A percentile compares a stretch with the other conserved stretches of the same genome.
phyloP scores from a whole-genome alignment of 129 eudicot species.

The Lactuca saligna region DNA sequence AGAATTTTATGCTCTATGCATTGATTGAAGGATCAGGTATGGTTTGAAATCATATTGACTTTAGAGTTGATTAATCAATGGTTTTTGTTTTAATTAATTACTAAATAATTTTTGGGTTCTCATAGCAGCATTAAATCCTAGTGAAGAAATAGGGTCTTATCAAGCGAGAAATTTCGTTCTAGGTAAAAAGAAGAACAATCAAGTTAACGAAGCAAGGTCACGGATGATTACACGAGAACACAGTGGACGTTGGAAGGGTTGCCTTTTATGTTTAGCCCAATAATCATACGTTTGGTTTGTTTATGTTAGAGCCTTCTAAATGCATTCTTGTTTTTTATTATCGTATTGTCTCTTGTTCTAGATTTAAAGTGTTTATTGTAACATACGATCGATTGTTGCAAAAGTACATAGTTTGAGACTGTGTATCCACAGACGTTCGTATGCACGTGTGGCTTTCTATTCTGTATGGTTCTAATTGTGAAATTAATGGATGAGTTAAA shows the following conservation, averaged over 20 bases:
- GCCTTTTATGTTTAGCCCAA: slow-evolving; percentile 32
- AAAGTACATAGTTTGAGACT: too few relatives aligned
- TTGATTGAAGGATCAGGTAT: slow-evolving; percentile 32
- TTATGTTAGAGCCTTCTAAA: too few relatives aligned
- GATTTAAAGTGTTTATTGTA: too few relatives aligned
- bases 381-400: too few relatives aligned
- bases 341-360: too few relatives aligned
- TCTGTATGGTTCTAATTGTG: too few relatives aligned
- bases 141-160: slow-evolving; percentile 47
- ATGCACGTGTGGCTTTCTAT: too few relatives aligned
- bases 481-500: too few relatives aligned
- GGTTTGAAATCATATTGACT: slow-evolving; percentile 19
- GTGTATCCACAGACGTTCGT: too few relatives aligned
- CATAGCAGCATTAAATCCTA: slow-evolving; percentile 41
- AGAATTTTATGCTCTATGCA: slow-evolving; percentile 45
- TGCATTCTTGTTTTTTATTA: too few relatives aligned
- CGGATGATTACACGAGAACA: slow-evolving; percentile 26
- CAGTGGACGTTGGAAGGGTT: slow-evolving; percentile 46
- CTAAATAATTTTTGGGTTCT: background rate
- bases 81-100: background rate
- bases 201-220: slow-evolving; percentile 31
- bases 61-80: background rate
- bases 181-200: slow-evolving; percentile 43
- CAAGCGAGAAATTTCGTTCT: slow-evolving; percentile 57
- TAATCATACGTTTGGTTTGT: background rate